Evolutionary conservation across 2,329 filamentous ascomycete genomes (phyloP).

Genomic region (Cladophialophora chaetospira): DNA sequence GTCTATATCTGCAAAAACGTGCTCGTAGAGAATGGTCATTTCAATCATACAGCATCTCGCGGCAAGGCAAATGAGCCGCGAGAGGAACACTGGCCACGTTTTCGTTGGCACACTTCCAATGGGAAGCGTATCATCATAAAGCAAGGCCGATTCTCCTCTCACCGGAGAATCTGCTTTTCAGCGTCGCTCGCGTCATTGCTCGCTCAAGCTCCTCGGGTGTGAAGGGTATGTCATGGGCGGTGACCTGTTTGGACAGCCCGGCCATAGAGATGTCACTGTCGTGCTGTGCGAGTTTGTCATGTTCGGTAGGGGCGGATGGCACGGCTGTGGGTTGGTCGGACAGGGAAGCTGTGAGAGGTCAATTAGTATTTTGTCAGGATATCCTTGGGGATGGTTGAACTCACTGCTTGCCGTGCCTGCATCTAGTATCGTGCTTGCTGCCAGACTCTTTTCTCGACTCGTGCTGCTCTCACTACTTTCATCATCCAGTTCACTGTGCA

Average conservation of each 20-base stretch:
- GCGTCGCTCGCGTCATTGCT: slow-evolving; percentile 31
- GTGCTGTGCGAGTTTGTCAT: slow-evolving; percentile 22
- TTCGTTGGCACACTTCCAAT: background rate
- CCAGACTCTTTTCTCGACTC: slow-evolving; percentile 20
- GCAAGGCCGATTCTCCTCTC: slow-evolving; percentile 8
- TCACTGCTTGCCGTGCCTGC: slow-evolving; percentile 26
- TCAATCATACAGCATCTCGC: background rate
- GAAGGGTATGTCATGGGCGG: slow-evolving; percentile 30
- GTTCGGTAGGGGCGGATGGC: slow-evolving; percentile 20
- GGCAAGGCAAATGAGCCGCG: no score
- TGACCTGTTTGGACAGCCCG: slow-evolving; percentile 22
- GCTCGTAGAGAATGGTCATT: slow-evolving; percentile 2
- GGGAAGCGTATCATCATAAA: slow-evolving; percentile 2
- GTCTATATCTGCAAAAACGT: background rate
- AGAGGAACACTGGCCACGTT: no score
- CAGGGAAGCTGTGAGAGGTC: slow-evolving; percentile 18
- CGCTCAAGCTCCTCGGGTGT: slow-evolving; percentile 32
- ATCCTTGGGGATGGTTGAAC: slow-evolving; percentile 1
- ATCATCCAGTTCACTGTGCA: slow-evolving; percentile 5
- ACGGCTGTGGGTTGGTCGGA: slow-evolving; percentile 21
- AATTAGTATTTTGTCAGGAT: background rate
- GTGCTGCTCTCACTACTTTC: slow-evolving; percentile 17
- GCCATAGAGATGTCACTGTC: slow-evolving; percentile 19
- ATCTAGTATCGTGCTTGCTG: slow-evolving; percentile 19
- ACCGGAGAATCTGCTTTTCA: slow-evolving; percentile 19